phyloP scores from a whole-genome alignment of 2,329 filamentous ascomycete genomes.

The Hypoxylon sp. region DNA sequence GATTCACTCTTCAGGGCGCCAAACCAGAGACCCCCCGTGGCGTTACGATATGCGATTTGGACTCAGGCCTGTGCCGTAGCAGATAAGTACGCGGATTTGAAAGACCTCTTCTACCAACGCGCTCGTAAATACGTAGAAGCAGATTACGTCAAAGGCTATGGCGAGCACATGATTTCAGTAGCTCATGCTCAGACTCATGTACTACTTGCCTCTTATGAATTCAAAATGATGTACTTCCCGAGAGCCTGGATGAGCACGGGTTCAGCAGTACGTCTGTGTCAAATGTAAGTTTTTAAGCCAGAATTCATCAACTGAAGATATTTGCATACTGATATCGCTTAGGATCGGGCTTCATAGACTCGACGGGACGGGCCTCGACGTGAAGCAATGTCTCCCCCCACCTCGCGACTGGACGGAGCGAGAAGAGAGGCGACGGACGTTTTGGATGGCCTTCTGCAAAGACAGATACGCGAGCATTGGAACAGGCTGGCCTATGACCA shows the following conservation, averaged over 20 bases:
- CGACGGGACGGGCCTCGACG: constrained; percentile 85
- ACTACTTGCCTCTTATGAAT: constrained; percentile 87
- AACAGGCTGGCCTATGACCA: constrained; percentile 95
- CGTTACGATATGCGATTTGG: constrained; percentile 95
- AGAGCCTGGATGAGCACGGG: constrained; percentile 95
- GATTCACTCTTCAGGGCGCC: constrained; percentile 69
- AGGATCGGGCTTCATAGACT: constrained; percentile 94
- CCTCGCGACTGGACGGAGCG: constrained; percentile 94
- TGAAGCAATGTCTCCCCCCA: constrained; percentile 90
- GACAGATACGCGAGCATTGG: constrained; percentile 96
- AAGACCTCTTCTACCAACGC: constrained; percentile 90
- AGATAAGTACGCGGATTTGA: constrained; percentile 84
- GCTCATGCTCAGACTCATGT: constrained; percentile 89
- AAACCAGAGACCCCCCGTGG: constrained; percentile 86
- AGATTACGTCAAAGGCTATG: constrained; percentile 93
- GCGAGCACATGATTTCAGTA: constrained; percentile 88
- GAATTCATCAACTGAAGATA: constrained; percentile 51
- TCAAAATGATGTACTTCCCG: constrained; percentile 98
- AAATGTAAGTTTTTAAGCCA: constrained; percentile 74
- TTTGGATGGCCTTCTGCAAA: constrained; percentile 93
- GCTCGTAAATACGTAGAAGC: constrained; percentile 90
- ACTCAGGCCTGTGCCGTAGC: constrained; percentile 88
- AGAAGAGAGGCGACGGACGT: constrained; percentile 91
- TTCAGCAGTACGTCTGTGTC: constrained; percentile 80
- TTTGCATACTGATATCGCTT: constrained; percentile 64